phyloP scores from a whole-genome alignment of 2,329 filamentous ascomycete genomes.

The Pleoardoris graminearum region DNA sequence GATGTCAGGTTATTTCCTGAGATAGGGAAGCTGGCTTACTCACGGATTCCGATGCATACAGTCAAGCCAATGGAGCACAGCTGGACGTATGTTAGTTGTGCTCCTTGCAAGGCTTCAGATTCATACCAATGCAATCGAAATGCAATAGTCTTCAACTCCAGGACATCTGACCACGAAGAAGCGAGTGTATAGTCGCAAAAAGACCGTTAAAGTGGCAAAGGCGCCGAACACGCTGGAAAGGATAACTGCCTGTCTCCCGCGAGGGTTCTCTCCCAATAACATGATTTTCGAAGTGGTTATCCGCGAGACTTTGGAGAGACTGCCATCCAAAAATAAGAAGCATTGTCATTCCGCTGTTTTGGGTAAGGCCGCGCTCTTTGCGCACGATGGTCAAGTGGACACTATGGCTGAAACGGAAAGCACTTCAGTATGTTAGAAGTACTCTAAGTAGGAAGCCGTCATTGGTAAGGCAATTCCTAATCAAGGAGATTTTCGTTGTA shows the following conservation, averaged over 20 bases:
- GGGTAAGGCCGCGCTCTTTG: too few species aligned
- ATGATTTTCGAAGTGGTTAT: not conserved
- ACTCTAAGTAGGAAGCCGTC: not conserved
- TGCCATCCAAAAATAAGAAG: not conserved
- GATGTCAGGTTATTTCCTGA: constrained; percentile 12
- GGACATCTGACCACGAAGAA: constrained; percentile 7
- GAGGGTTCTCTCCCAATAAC: not conserved
- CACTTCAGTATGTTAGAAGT: not conserved
- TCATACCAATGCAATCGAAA: constrained; percentile 6
- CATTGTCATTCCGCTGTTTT: not conserved
- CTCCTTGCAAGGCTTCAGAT: too few species aligned
- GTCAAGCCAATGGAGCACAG: constrained; percentile 34
- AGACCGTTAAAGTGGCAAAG: constrained; percentile 3
- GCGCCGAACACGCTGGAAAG: constrained; percentile 4
- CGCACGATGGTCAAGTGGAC: too few species aligned
- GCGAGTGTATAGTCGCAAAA: constrained; percentile 8
- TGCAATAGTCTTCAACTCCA: constrained; percentile 8
- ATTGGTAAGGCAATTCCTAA: not conserved
- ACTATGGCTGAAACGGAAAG: constrained; percentile 1
- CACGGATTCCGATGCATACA: constrained; percentile 35
- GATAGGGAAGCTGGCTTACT: constrained; percentile 5
- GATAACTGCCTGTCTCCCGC: constrained; percentile 5
- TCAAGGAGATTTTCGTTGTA: not conserved
- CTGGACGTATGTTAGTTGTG: constrained; percentile 10
- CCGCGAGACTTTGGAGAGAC: too few species aligned